Conservation (phyloP, 208 protist genomes). For the Acanthamoeba polyphaga region DNA sequence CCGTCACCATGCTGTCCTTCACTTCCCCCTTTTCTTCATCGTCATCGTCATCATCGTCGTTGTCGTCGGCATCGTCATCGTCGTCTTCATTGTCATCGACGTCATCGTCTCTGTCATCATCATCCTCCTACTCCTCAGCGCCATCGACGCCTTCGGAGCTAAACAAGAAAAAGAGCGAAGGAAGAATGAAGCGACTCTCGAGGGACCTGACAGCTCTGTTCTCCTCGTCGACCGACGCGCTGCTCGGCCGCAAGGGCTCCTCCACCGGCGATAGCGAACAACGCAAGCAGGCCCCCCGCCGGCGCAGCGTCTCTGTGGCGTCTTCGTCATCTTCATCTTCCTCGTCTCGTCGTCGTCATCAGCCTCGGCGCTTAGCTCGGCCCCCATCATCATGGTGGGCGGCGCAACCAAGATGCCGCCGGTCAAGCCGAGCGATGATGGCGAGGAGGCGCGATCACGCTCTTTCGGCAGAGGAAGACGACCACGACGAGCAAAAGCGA, state of each 20-base stretch:
- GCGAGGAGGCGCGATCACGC: neutral
- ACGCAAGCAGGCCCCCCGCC: neutral
- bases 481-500: neutral
- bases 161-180: neutral
- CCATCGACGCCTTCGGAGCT: neutral
- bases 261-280: neutral
- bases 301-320: neutral
- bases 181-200: neutral
- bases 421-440: neutral
- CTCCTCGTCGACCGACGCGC: neutral
- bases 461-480: neutral
- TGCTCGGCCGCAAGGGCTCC: neutral
- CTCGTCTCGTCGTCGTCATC: neutral
- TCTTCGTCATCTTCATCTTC: neutral
- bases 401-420: neutral
- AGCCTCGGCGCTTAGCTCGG: neutral
- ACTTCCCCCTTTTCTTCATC: neutral
- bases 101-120: neutral
- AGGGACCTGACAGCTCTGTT: neutral
- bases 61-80: neutral
- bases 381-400: neutral
- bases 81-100: neutral
- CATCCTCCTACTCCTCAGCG: neutral
- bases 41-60: neutral
- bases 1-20: slow-evolving; percentile 2